A percentile compares a stretch with the other conserved stretches of the same genome.
phyloP scores from a whole-genome alignment of 73 alveolate genomes.

The Urostyla sp. region DNA sequence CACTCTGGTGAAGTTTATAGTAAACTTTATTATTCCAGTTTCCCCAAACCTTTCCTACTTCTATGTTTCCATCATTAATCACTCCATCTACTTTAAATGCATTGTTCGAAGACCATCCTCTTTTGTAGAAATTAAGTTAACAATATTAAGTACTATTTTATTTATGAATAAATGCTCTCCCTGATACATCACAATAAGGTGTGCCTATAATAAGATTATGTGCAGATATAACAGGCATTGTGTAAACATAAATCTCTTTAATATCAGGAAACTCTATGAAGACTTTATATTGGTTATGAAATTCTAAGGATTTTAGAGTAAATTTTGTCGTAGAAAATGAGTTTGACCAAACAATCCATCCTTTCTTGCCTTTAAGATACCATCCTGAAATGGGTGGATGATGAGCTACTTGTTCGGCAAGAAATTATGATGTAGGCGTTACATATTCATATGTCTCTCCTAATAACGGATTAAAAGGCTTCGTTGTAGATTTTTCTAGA shows the following conservation, averaged over 20 bases:
- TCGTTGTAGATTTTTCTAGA: not conserved
- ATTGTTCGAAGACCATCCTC: conserved; percentile 36
- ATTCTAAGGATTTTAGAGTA: not conserved
- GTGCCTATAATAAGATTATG: not conserved
- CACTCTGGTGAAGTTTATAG: conserved; percentile 46
- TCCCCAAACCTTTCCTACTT: conserved; percentile 12
- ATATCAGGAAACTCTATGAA: not conserved
- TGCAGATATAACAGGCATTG: not conserved
- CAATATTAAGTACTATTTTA: too few relatives aligned
- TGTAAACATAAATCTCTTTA: not conserved
- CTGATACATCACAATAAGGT: not conserved
- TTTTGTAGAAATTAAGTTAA: not conserved
- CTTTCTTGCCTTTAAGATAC: conserved; percentile 66
- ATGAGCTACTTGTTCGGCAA: conserved; percentile 77
- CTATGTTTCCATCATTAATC: conserved; percentile 6
- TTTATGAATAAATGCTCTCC: not conserved
- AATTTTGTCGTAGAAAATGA: not conserved
- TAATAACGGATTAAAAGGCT: conserved; percentile 78
- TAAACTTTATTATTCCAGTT: conserved; percentile 61
- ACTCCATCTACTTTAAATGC: conserved; percentile 19
- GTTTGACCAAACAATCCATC: not conserved
- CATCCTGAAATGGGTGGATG: conserved; percentile 76
- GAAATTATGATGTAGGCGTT: conserved; percentile 51
- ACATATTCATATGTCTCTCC: conserved; percentile 80
- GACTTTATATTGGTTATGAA: not conserved